phyloP scores from a whole-genome alignment of 2,329 filamentous ascomycete genomes.

The Coniochaeta sp. region DNA sequence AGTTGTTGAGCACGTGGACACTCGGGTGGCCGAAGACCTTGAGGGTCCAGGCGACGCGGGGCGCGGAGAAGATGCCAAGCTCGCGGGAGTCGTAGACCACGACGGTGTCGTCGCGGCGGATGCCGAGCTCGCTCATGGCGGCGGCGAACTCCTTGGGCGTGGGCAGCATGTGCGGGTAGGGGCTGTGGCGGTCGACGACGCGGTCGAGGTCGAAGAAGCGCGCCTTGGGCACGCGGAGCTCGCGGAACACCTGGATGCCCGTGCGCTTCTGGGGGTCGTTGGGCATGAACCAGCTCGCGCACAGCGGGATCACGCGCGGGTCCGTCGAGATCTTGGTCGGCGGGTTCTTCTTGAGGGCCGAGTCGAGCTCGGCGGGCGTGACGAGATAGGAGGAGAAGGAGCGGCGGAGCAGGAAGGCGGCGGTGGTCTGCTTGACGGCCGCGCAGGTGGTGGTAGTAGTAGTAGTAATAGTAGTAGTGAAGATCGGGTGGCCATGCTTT shows the following conservation, averaged over 20 bases:
- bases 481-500: constrained; percentile 3
- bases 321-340: constrained; percentile 72
- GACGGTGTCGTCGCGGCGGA: constrained; percentile 77
- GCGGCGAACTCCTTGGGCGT: constrained; percentile 71
- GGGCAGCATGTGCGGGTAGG: constrained; percentile 96
- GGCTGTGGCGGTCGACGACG: constrained; percentile 77
- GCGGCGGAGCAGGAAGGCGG: constrained; percentile 19
- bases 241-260: constrained; percentile 73
- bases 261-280: constrained; percentile 68
- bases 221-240: constrained; percentile 78
- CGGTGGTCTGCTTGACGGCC: neutral
- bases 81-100: constrained; percentile 94
- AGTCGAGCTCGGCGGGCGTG: constrained; percentile 71
- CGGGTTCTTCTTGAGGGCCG: constrained; percentile 76
- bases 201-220: constrained; percentile 96
- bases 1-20: constrained; percentile 93
- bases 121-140: constrained; percentile 84
- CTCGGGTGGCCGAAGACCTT: constrained; percentile 80
- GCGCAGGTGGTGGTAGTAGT: no score
- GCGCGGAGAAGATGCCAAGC: constrained; percentile 88
- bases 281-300: constrained; percentile 92
- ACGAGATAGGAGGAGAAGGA: constrained; percentile 78
- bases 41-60: constrained; percentile 89
- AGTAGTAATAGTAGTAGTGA: no score
- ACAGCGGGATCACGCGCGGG: constrained; percentile 79